Evolutionary conservation across 495 filamentous ascomycete genomes (phyloP), one percentile per base, ranked within the genome.

Genomic region (Trypethelium eluteriae): DNA sequence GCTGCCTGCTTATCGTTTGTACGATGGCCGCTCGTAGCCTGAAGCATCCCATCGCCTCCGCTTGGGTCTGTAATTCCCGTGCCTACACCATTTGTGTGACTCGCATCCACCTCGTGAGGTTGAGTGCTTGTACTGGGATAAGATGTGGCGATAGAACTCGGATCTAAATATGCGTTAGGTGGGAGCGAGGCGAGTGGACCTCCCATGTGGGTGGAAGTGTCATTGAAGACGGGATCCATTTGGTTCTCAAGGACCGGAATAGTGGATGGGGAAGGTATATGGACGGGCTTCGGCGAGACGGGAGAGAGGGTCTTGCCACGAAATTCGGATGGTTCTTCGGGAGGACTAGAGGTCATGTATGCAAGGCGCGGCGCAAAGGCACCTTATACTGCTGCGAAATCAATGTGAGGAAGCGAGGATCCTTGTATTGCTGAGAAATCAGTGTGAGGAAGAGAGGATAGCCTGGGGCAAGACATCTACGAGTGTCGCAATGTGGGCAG

Each of bases 161-260:
- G 32, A 59, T 34, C 32, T 11, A 59, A 59, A 36, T 53, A n/a
- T 14, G 49, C 49, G 49, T n/a, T 53, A 25, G 53, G 53, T 14
- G 53, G 53, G 10, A 59, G 14, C 5, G 53, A 18, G 62, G 64
- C 66, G 63, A 72, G 65, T 1, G 70, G 68, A 35, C 70, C 76
- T 63, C 57, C 73, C 73, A 78, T 75, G 71, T 82, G 78, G 9
- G 84, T 82, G 25, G 85, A 80, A 36, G 84, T 87, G 72, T 88
- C 85, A 77, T 89, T 86, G 79, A 89, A 89, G 68, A 82, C 74
- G 56, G 86, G 85, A 77, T 91, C 87, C 81, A 85, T 90, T 76
- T 89, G 86, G 70, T 87, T 87, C 70, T 87, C 80, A 67, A 90
- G 82, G 64, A 90, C 83, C 25, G 88, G 86, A 62, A 90, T 87